These are phyloP conservation scores for Raffaelea ambrosiae DNA, from an alignment of 2,329 filamentous ascomycete species.

Conservation along the genomic window DNA sequence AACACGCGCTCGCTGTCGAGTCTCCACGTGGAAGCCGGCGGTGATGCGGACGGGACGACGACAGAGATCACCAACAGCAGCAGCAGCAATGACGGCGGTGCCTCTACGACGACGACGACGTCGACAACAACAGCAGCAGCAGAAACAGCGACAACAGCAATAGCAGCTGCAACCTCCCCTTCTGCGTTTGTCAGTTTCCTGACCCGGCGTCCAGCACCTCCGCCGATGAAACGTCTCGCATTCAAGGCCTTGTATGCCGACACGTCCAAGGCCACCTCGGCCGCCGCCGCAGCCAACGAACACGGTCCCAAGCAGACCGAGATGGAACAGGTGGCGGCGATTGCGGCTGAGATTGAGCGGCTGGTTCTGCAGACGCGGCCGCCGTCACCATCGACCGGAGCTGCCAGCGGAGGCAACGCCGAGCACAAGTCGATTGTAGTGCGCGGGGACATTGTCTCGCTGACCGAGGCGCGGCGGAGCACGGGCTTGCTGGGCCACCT, in stretches of 20 bases:
- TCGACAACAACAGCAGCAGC: neutral
- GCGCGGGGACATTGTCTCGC: constrained; percentile 66
- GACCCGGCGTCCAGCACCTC: constrained; percentile 24
- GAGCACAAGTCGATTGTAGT: constrained; percentile 41
- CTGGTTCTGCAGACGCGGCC: constrained; percentile 45
- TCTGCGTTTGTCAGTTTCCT: constrained; percentile 32
- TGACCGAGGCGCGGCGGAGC: constrained; percentile 77
- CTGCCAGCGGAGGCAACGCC: too few relatives aligned
- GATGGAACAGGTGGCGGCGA: constrained; percentile 47
- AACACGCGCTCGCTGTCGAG: constrained; percentile 77
- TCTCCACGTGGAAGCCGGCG: constrained; percentile 15
- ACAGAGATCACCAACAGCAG: neutral
- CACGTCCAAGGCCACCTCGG: constrained; percentile 32
- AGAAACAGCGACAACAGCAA: neutral
- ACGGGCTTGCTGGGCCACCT: constrained; percentile 81
- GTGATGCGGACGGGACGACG: constrained; percentile 14
- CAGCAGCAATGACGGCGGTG: neutral
- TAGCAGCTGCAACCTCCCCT: constrained; percentile 13
- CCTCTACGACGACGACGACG: constrained; percentile 5
- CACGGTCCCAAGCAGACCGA: constrained; percentile 34
- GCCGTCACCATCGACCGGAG: constrained; percentile 10
- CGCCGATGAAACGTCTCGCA: constrained; percentile 31
- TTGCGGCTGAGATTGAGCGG: constrained; percentile 70
- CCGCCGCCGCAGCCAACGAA: constrained; percentile 31
- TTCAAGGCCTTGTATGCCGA: constrained; percentile 48